Percentiles rank a stretch among this genome's conserved stretches.
phyloP scores from a whole-genome alignment of 2,329 filamentous ascomycete species.

The Epichloe aotearoae region DNA sequence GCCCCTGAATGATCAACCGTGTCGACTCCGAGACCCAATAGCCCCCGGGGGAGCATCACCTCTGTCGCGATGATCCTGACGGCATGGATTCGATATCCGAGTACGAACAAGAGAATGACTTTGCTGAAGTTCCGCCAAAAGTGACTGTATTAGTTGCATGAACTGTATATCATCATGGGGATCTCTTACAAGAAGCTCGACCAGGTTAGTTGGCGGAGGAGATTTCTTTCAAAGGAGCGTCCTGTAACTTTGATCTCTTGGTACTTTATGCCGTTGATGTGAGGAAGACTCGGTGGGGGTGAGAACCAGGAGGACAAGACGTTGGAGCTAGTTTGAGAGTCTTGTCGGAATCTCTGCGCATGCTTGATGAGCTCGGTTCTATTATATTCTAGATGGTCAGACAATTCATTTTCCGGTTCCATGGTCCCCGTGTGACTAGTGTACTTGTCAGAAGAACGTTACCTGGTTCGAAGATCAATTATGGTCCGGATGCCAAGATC shows the following conservation, averaged over 20 bases:
- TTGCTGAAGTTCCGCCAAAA: slow-evolving; percentile 12
- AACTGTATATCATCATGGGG: no score
- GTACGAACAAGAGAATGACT: slow-evolving; percentile 46
- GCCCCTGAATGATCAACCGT: slow-evolving; percentile 53
- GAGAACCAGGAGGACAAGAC: slow-evolving; percentile 28
- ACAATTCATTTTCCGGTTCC: background rate
- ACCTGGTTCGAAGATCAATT: slow-evolving; percentile 70
- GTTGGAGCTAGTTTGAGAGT: slow-evolving; percentile 23
- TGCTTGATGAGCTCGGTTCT: slow-evolving; percentile 64
- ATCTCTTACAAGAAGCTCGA: slow-evolving; percentile 44
- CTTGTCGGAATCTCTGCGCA: slow-evolving; percentile 43
- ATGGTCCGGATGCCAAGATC: slow-evolving; percentile 56
- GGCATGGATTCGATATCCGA: slow-evolving; percentile 56
- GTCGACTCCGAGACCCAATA: slow-evolving; percentile 56
- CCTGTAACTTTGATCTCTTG: slow-evolving; percentile 63
- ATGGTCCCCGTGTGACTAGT: no score
- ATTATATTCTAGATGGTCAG: background rate
- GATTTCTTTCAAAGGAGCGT: slow-evolving; percentile 50
- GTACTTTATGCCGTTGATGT: slow-evolving; percentile 52
- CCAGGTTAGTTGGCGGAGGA: slow-evolving; percentile 57
- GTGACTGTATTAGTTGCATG: background rate
- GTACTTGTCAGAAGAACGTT: slow-evolving; percentile 8
- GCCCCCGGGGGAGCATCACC: slow-evolving; percentile 55
- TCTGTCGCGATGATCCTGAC: slow-evolving; percentile 55
- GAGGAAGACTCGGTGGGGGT: slow-evolving; percentile 38